phyloP scores from a whole-genome alignment of 2,329 filamentous ascomycete genomes.

The Curvularia hawaiiensis region DNA sequence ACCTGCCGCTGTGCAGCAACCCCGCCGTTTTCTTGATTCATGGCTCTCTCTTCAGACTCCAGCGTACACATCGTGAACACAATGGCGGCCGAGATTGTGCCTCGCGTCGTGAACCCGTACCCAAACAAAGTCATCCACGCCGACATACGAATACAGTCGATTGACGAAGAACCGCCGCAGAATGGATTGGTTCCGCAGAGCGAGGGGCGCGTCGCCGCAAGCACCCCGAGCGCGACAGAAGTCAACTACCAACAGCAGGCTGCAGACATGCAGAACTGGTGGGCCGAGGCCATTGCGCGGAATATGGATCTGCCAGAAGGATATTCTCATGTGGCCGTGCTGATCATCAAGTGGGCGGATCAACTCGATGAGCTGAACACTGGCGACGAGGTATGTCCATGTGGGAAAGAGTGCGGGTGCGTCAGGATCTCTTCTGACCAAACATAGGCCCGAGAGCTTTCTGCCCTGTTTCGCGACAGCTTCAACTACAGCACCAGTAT shows the following conservation, averaged over 20 bases:
- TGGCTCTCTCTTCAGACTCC: constrained; percentile 17
- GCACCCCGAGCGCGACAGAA: not conserved
- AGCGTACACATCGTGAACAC: constrained; percentile 17
- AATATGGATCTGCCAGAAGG: constrained; percentile 40
- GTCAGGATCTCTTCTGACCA: not conserved
- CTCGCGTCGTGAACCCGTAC: constrained; percentile 21
- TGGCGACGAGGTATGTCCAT: constrained; percentile 27
- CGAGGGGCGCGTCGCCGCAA: constrained; percentile 2
- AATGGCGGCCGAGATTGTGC: constrained; percentile 23
- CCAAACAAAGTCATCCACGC: constrained; percentile 33
- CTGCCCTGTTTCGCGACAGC: constrained; percentile 31
- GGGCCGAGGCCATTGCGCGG: constrained; percentile 30
- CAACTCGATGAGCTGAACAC: constrained; percentile 44
- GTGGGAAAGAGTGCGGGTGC: not conserved
- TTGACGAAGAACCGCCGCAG: constrained; percentile 22
- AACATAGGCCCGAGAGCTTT: constrained; percentile 38
- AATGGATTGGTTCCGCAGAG: constrained; percentile 1
- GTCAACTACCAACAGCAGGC: constrained; percentile 1
- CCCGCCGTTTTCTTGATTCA: constrained; percentile 1
- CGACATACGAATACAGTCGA: constrained; percentile 29
- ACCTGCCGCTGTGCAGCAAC: constrained; percentile 19
- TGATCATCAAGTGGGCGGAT: constrained; percentile 46
- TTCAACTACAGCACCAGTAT: constrained; percentile 41
- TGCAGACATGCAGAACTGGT: constrained; percentile 33
- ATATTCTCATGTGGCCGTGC: constrained; percentile 44